A percentile compares a stretch with the other conserved stretches of the same genome.
phyloP scores from a whole-genome alignment of 2,329 filamentous ascomycete genomes.

The Aspergillus sp. region DNA sequence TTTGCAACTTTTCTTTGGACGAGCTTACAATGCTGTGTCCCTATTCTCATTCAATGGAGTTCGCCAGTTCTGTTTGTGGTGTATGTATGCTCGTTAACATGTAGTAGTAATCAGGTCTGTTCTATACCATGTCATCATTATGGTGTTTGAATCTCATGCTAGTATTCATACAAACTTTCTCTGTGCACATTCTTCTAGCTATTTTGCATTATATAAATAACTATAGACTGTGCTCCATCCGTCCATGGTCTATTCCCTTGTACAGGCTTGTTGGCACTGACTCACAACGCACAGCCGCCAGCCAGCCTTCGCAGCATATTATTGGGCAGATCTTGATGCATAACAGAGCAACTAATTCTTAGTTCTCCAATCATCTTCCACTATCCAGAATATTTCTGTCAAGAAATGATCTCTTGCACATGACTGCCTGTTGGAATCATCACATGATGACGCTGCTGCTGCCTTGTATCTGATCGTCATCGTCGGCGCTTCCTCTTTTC shows the following conservation, averaged over 20 bases:
- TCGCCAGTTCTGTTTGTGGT: background rate
- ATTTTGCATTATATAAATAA: too few species aligned
- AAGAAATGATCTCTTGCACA: background rate
- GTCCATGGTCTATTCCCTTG: too few species aligned
- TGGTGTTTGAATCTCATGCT: background rate
- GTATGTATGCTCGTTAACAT: constrained; percentile 22
- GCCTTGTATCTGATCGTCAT: constrained; percentile 10
- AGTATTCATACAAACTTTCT: background rate
- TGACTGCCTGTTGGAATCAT: constrained; percentile 1
- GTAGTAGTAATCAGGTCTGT: constrained; percentile 8
- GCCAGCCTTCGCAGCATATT: background rate
- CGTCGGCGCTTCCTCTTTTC: constrained; percentile 31
- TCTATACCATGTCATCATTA: background rate
- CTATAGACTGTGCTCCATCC: too few species aligned
- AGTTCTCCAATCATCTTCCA: background rate
- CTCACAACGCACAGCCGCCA: background rate
- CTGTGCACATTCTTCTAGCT: too few species aligned
- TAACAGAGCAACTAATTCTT: background rate
- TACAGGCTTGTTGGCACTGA: background rate
- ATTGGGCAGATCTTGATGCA: background rate
- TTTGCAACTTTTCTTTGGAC: background rate
- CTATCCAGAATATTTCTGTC: background rate
- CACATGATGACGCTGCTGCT: constrained; percentile 10
- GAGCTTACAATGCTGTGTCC: background rate
- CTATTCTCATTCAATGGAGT: background rate